Conservation (phyloP, 805 yeast species). For the Candida sanyiensis region DNA sequence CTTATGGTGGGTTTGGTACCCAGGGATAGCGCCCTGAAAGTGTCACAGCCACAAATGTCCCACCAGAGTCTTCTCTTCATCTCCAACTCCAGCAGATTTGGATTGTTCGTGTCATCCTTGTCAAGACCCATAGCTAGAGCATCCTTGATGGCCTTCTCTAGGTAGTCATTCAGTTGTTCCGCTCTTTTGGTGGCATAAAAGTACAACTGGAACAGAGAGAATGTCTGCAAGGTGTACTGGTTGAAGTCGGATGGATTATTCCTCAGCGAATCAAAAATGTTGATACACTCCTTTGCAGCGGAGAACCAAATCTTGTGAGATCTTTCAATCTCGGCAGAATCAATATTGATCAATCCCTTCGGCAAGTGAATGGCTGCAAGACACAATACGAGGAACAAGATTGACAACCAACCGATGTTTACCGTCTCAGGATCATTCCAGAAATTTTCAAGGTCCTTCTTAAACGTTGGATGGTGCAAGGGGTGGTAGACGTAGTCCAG, state of each 20-base stretch:
- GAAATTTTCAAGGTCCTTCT: constrained; percentile 13
- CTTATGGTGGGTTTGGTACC: constrained; percentile 22
- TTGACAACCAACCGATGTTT: constrained; percentile 24
- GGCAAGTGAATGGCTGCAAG: constrained; percentile 27
- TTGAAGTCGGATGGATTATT: constrained; percentile 15
- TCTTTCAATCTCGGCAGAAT: constrained; percentile 21
- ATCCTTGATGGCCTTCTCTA: constrained; percentile 22
- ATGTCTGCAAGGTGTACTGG: constrained; percentile 21
- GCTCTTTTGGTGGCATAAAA: constrained; percentile 27
- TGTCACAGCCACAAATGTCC: constrained; percentile 28
- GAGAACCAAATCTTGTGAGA: constrained; percentile 26
- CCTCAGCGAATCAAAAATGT: constrained; percentile 16
- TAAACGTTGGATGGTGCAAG: constrained; percentile 26
- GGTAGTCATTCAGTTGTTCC: constrained; percentile 21
- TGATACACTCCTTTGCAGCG: constrained; percentile 23
- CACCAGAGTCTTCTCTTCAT: constrained; percentile 30
- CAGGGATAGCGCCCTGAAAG: constrained; percentile 23
- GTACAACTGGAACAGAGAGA: constrained; percentile 26
- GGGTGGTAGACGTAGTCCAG: constrained; percentile 29
- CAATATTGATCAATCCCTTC: constrained; percentile 23
- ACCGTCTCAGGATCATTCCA: constrained; percentile 20
- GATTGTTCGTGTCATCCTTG: constrained; percentile 22
- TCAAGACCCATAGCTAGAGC: constrained; percentile 24
- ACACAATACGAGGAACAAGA: constrained; percentile 21
- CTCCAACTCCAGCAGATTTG: constrained; percentile 25